phyloP scores from a whole-genome alignment of 2,329 filamentous ascomycete genomes.

The Annulohypoxylon truncatum region DNA sequence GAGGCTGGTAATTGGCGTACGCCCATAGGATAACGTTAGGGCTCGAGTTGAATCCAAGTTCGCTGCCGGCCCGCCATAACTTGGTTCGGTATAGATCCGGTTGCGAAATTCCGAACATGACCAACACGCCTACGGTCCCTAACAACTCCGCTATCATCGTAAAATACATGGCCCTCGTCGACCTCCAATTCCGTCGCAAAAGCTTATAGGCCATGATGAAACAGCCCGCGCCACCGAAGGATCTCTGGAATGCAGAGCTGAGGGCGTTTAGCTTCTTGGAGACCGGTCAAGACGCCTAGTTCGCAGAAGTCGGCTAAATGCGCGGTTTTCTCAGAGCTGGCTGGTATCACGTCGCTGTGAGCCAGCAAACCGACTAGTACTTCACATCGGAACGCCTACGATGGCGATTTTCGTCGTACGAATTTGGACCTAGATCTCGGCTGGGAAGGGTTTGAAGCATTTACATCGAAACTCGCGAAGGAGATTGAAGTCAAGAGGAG shows the following conservation, averaged over 20 bases:
- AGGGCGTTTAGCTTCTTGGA: slow-evolving; percentile 24
- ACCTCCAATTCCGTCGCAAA: slow-evolving; percentile 69
- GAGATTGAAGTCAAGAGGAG: slow-evolving; percentile 32
- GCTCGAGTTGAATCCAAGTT: slow-evolving; percentile 79
- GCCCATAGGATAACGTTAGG: slow-evolving; percentile 77
- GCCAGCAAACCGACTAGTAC: slow-evolving; percentile 32
- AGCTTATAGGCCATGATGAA: slow-evolving; percentile 62
- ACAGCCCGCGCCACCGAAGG: slow-evolving; percentile 34
- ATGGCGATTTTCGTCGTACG: slow-evolving; percentile 28
- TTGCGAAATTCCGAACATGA: slow-evolving; percentile 78
- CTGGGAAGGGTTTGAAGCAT: slow-evolving; percentile 35
- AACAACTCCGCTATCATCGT: slow-evolving; percentile 75
- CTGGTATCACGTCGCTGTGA: slow-evolving; percentile 36
- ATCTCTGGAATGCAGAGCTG: slow-evolving; percentile 17
- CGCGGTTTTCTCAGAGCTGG: slow-evolving; percentile 23
- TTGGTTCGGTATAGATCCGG: slow-evolving; percentile 78
- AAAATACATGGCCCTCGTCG: slow-evolving; percentile 68
- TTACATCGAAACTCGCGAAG: slow-evolving; percentile 42
- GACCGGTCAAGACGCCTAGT: slow-evolving; percentile 6
- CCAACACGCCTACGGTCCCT: slow-evolving; percentile 72
- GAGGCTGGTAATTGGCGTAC: slow-evolving; percentile 75
- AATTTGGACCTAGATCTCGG: slow-evolving; percentile 30
- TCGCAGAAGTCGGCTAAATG: slow-evolving; percentile 27
- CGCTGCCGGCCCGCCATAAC: slow-evolving; percentile 78
- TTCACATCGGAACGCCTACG: slow-evolving; percentile 44